Percentiles rank a stretch among this genome's conserved stretches.
Evolutionary conservation across 495 filamentous ascomycete genomes (phyloP).

Genomic region (Zalerion maritima): DNA sequence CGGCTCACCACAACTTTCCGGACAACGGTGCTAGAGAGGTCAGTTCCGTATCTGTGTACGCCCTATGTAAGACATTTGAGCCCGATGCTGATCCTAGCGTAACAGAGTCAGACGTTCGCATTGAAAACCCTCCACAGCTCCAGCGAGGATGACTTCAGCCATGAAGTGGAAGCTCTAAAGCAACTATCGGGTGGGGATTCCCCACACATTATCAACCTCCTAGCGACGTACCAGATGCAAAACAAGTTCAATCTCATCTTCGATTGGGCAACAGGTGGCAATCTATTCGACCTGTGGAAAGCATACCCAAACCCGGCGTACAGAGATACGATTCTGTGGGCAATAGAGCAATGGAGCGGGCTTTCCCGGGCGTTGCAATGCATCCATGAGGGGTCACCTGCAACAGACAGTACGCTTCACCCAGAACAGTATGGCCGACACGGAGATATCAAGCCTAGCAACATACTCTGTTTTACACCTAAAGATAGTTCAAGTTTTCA

Average conservation of each 20-base stretch:
- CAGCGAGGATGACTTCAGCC: constrained; percentile 5
- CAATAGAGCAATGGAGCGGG: constrained; percentile 14
- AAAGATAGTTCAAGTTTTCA: too few species aligned
- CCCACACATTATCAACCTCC: constrained; percentile 11
- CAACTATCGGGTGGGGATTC: constrained; percentile 7
- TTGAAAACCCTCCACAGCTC: constrained; percentile 8
- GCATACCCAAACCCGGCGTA: not conserved
- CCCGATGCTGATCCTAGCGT: too few species aligned
- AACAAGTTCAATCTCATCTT: constrained; percentile 12
- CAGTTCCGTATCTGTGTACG: too few species aligned
- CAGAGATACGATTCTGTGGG: constrained; percentile 3
- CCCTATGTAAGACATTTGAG: too few species aligned
- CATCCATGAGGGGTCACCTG: too few species aligned
- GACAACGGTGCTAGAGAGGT: too few species aligned
- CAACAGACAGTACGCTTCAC: too few species aligned
- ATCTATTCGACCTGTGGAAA: constrained; percentile 10
- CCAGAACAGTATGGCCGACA: too few species aligned
- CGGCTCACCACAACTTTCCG: constrained; percentile 10
- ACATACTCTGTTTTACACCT: too few species aligned
- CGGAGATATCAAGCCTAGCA: too few species aligned
- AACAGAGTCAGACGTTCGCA: too few species aligned
- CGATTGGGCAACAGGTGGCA: constrained; percentile 10
- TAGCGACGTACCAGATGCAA: constrained; percentile 10
- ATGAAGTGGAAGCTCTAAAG: constrained; percentile 12
- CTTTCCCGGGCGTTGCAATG: too few species aligned